Conservation (phyloP, 1,284 basidiomycete species). For the Sanguinoderma infundibulare region DNA sequence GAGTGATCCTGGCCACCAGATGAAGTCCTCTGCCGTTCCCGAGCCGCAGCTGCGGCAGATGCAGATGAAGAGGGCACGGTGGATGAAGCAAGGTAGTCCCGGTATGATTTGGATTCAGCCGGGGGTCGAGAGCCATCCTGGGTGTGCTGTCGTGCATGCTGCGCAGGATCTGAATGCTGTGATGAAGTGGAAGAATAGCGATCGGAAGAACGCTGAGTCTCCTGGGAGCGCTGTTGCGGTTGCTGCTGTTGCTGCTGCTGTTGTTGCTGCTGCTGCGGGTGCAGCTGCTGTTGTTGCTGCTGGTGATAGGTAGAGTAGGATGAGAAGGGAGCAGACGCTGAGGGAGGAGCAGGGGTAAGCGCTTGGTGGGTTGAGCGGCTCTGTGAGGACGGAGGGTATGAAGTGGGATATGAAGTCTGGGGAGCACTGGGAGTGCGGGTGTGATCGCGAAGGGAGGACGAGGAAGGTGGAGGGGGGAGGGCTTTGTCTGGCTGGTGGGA, state of each 20-base stretch:
- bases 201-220: constrained; percentile 8
- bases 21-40: constrained; percentile 1
- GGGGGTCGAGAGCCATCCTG: constrained; percentile 18
- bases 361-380: neutral
- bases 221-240: constrained; percentile 1
- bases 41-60: constrained; percentile 11
- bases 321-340: constrained; percentile 21
- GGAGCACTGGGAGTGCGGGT: constrained; percentile 10
- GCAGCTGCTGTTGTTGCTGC: constrained; percentile 25
- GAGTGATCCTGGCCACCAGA: neutral
- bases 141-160: constrained; percentile 20
- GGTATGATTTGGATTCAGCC: neutral
- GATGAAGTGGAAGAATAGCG: constrained; percentile 8
- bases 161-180: constrained; percentile 4
- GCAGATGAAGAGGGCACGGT: constrained; percentile 19
- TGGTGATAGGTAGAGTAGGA: constrained; percentile 27
- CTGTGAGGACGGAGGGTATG: neutral
- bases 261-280: constrained; percentile 21
- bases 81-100: constrained; percentile 18
- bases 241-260: constrained; percentile 16
- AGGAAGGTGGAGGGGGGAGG: constrained; percentile 10
- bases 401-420: neutral
- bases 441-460: constrained; percentile 12
- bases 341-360: constrained; percentile 9
- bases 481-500: constrained; percentile 13